These are phyloP conservation scores for Cyphellophora attinorum DNA, from an alignment of 2,329 filamentous ascomycete genomes.

Conservation along the genomic window DNA sequence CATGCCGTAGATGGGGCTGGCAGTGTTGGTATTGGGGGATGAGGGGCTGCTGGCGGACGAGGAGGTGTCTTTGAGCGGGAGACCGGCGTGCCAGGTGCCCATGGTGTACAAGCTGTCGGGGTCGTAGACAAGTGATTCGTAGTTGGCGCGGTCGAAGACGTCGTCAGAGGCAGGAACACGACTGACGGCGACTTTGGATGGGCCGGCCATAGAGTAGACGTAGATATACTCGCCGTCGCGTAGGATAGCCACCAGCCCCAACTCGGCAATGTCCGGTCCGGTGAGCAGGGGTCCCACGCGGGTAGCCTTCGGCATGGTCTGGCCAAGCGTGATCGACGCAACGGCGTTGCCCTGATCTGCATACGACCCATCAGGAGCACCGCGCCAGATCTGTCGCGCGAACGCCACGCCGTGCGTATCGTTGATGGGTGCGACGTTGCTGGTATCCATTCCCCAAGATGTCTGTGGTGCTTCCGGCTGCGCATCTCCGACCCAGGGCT, in stretches of 20 bases:
- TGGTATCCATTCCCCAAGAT: constrained; percentile 4
- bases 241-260: constrained; percentile 2
- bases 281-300: constrained; percentile 3
- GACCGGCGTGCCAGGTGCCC: constrained; percentile 2
- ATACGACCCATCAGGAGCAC: not conserved
- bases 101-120: not conserved
- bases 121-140: constrained; percentile 2
- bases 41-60: too few species aligned
- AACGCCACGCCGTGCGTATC: constrained; percentile 4
- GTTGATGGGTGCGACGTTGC: constrained; percentile 5
- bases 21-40: too few species aligned
- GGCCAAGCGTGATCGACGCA: constrained; percentile 1
- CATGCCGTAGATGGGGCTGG: not conserved
- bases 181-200: constrained; percentile 1
- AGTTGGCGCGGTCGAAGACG: constrained; percentile 3
- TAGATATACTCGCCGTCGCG: constrained; percentile 5
- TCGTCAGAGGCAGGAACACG: constrained; percentile 4
- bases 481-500: constrained; percentile 3
- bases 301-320: constrained; percentile 2
- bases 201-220: constrained; percentile 3
- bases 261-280: not conserved
- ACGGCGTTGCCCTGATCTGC: constrained; percentile 3
- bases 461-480: not conserved
- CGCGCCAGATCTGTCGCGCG: constrained; percentile 2
- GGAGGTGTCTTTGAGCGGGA: too few species aligned